phyloP scores from a whole-genome alignment of 2,329 filamentous ascomycete species.

The Nigrospora osmanthi region DNA sequence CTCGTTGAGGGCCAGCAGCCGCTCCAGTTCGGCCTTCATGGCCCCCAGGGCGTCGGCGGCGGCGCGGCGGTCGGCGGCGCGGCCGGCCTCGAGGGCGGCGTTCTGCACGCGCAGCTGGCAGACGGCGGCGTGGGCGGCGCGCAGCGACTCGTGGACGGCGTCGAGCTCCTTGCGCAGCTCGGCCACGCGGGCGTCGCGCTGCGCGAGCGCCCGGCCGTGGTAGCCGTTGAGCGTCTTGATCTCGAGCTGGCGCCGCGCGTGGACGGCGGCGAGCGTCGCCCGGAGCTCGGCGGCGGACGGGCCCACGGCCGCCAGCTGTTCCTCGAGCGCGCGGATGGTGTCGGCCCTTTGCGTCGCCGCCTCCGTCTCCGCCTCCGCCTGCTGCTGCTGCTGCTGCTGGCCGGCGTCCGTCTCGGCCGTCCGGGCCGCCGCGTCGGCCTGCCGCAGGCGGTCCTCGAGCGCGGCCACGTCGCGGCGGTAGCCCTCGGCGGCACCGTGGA shows the following conservation, averaged over 20 bases:
- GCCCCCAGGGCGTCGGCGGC: slow-evolving; percentile 37
- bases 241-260: slow-evolving; percentile 13
- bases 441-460: slow-evolving; percentile 42
- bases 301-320: slow-evolving; percentile 31
- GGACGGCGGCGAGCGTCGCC: slow-evolving; percentile 20
- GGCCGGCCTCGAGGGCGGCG: slow-evolving; percentile 22
- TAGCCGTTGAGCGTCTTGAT: slow-evolving; percentile 25
- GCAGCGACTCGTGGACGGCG: slow-evolving; percentile 29
- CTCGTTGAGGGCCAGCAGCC: slow-evolving; percentile 37
- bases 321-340: slow-evolving; percentile 33
- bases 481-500: slow-evolving; percentile 42
- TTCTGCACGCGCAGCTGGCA: slow-evolving; percentile 38
- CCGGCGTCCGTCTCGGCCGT: slow-evolving; percentile 9
- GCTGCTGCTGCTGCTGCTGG: not conserved
- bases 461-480: slow-evolving; percentile 47
- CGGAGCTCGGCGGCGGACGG: slow-evolving; percentile 29
- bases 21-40: slow-evolving; percentile 43
- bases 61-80: slow-evolving; percentile 28
- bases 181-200: slow-evolving; percentile 39
- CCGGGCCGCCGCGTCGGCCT: slow-evolving; percentile 34
- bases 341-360: slow-evolving; percentile 21
- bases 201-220: slow-evolving; percentile 39
- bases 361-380: slow-evolving; percentile 21
- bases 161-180: slow-evolving; percentile 28
- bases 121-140: slow-evolving; percentile 38